Base-by-base conservation (phyloP, 768 basidiomycete species). In the Favolaschia claudopus region DNA sequence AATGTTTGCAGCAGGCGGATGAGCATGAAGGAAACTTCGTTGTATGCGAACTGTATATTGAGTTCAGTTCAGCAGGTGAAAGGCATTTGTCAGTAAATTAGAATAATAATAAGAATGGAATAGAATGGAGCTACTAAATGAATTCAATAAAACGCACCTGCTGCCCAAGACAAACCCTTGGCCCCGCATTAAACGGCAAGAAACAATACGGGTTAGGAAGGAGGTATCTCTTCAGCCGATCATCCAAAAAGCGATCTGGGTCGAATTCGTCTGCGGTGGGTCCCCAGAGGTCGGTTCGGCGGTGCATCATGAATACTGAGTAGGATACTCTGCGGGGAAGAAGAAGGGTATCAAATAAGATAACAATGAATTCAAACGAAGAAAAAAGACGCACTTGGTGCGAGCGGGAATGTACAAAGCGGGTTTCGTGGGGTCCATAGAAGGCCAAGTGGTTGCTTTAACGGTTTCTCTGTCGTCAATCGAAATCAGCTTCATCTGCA, bases 281-380 rank as follows among this genome's bases (percentile, higher is more conserved):
- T 0, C 88, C 88, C 88, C 88, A 89, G 3, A 87, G 76, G 61
- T 88, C 85, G 44, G 71, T 78, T 32, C 86, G 77, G 5, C 87
- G 79, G 29, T 90, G 89, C 85, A 88, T 87, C 28, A 82, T 69
- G 56, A 80, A 77, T 1, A 87, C 79, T 8, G 82, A 79, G 63
- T 87, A 89, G 0, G 69, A 55, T 17, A 71, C 55, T 40, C 84
- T 83, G 33, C 12, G 7, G 14, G 24, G 17, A 20, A n/a, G 9
- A 13, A 4, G 15, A 33, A 13, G 7, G 27, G 19, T 27, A 22
- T 10, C 19, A 38, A 14, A 20, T 8, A 25, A 44, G 25, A 10
- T 17, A n/a, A n/a, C n/a, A n/a, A n/a, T n/a, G n/a, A n/a, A n/a
- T n/a, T n/a, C n/a, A n/a, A n/a, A n/a, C n/a, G n/a, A n/a, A n/a